Evolutionary conservation across 805 yeast species (phyloP), one percentile per base, ranked within the genome.

Genomic region (Cephaloascus albidus): DNA sequence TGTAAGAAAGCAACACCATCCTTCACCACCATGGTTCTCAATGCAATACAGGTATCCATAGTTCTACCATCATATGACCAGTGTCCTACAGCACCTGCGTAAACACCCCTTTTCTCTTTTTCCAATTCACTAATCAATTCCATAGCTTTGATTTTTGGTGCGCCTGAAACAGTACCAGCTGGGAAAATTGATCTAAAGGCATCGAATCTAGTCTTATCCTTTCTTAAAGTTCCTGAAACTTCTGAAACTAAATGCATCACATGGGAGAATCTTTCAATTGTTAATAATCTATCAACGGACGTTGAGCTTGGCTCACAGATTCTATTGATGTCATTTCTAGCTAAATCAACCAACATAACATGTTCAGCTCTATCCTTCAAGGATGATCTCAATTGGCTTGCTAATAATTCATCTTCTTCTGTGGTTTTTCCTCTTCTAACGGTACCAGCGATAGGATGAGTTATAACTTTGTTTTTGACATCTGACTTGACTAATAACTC

Each of bases 401-500:
- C 97, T 39, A 88, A 70, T 44, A 63, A 64, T 55, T 89, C 96
- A 53, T 93, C 99, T 59, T 93, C 97, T 51, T 87, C 95, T 18
- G 80, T 67, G 8, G 97, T 87, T 50, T 76, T 74, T 37, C 99
- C 99, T 54, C 99, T 78, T 49, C 68, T 76, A 42, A 93, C 83
- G 3, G 98, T 93, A 38, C 99, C 99, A 1, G 99, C 99, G 55
- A 93, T 93, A 17, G 98, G 99, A 59, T 93, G 97, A 2, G 97
- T 93, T 38, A 90, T 72, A 16, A 93, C 76, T 50, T 85, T 78
- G 45, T 82, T 78, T 28, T 81, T 69, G 18, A 48, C 44, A 48
- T 88, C 96, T 4, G 87, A 68, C 59, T 87, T 85, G 40, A 90
- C 97, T 41, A 93, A 68, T 40, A 90, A 64, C 58, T 93, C 98